These are phyloP conservation scores for Rhodotorula kratochvilovae DNA, from an alignment of 768 basidiomycete genomes.

Conservation along the genomic window DNA sequence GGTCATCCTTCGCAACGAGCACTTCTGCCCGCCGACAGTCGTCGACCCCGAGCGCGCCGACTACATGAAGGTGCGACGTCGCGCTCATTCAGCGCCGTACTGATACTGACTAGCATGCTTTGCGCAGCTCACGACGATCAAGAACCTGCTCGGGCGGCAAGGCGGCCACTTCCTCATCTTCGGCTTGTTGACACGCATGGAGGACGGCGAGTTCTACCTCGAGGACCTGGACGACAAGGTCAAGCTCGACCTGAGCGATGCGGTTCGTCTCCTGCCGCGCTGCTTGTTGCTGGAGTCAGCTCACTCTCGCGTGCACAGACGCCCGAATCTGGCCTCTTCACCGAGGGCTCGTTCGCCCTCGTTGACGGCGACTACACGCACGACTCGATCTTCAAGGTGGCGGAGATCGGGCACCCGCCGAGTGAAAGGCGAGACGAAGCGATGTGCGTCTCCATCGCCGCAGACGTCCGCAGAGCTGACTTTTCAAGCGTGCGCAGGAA, in stretches of 20 bases:
- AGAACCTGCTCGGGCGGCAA: constrained; percentile 85
- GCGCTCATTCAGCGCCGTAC: background rate
- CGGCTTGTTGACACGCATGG: constrained; percentile 83
- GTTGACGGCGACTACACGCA: constrained; percentile 96
- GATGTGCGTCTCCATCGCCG: constrained; percentile 54
- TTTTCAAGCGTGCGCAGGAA: constrained; percentile 54
- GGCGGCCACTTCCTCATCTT: constrained; percentile 86
- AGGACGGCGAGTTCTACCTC: constrained; percentile 82
- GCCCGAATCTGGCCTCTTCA: constrained; percentile 91
- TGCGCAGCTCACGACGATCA: constrained; percentile 80
- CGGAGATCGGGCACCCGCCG: constrained; percentile 95
- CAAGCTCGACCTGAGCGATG: constrained; percentile 76
- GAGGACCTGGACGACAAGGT: constrained; percentile 92
- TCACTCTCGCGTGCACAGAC: constrained; percentile 57
- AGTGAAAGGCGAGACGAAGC: constrained; percentile 83
- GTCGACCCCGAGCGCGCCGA: constrained; percentile 74
- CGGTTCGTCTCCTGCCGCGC: constrained; percentile 55
- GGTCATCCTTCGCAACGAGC: constrained; percentile 87
- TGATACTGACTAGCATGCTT: too few relatives aligned
- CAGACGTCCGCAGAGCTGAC: background rate
- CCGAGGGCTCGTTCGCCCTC: constrained; percentile 90
- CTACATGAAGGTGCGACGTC: constrained; percentile 67
- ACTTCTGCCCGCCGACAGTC: constrained; percentile 92
- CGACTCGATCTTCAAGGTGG: constrained; percentile 77
- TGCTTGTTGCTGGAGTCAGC: background rate